Percentiles rank a stretch among this genome's conserved stretches.
phyloP scores from a whole-genome alignment of 352 stramenopile species.

The Aphanomyces cochlioides region DNA sequence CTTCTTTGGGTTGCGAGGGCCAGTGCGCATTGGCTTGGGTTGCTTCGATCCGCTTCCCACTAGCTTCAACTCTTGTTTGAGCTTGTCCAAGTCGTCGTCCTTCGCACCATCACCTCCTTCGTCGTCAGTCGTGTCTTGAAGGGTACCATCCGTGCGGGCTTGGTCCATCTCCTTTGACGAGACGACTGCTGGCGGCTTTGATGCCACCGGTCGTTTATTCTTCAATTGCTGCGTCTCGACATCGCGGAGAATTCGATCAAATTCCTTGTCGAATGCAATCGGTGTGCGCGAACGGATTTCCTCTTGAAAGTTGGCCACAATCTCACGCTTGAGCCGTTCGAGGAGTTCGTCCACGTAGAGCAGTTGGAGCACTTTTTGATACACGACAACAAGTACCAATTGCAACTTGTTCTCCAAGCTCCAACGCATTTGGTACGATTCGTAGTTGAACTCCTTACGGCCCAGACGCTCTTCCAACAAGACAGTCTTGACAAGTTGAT shows the following conservation, averaged over 20 bases:
- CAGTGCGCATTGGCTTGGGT: slow-evolving; percentile 25
- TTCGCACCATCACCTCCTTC: not conserved
- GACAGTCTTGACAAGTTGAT: slow-evolving; percentile 85
- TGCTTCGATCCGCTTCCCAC: slow-evolving; percentile 23
- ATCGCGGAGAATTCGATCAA: slow-evolving; percentile 37
- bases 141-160: not conserved
- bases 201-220: slow-evolving; percentile 2
- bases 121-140: slow-evolving; percentile 13
- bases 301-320: slow-evolving; percentile 64
- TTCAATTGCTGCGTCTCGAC: slow-evolving; percentile 26
- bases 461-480: slow-evolving; percentile 87
- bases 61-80: slow-evolving; percentile 26
- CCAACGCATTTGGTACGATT: slow-evolving; percentile 88
- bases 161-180: slow-evolving; percentile 15
- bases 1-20: slow-evolving; percentile 21
- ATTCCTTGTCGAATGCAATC: slow-evolving; percentile 78
- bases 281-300: slow-evolving; percentile 56
- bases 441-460: slow-evolving; percentile 80
- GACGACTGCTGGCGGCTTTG: not conserved
- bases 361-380: slow-evolving; percentile 88
- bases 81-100: slow-evolving; percentile 19
- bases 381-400: slow-evolving; percentile 89
- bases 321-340: slow-evolving; percentile 78
- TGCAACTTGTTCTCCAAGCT: slow-evolving; percentile 90
- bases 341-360: slow-evolving; percentile 90